Evolutionary conservation across 768 basidiomycete genomes (phyloP).

Genomic region (Tephrocybe sp.): DNA sequence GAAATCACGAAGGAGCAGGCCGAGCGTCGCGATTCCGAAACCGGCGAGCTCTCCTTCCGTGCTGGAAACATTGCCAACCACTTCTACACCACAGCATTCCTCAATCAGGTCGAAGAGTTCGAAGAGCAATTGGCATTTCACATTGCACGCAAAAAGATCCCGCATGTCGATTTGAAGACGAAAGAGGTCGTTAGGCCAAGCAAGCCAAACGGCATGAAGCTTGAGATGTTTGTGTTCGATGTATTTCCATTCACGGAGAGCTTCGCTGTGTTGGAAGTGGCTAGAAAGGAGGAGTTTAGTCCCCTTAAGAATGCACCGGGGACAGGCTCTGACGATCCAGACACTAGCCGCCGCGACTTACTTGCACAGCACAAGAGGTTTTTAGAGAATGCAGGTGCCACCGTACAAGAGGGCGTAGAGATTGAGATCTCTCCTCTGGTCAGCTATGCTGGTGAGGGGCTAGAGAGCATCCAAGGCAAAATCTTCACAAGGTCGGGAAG

Average conservation of each 20-base stretch:
- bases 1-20: conserved; percentile 91
- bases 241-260: conserved; percentile 89
- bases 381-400: conserved; percentile 78
- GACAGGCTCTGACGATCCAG: conserved; percentile 84
- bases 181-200: conserved; percentile 76
- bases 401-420: conserved; percentile 69
- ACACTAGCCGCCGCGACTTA: conserved; percentile 87
- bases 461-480: conserved; percentile 77
- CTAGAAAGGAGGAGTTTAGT: conserved; percentile 88
- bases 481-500: conserved; percentile 74
- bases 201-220: conserved; percentile 98
- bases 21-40: conserved; percentile 64
- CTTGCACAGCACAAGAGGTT: conserved; percentile 86
- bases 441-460: conserved; percentile 90
- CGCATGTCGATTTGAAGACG: conserved; percentile 68
- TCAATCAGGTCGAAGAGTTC: conserved; percentile 75
- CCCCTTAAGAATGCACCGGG: conserved; percentile 98
- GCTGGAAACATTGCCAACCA: conserved; percentile 99
- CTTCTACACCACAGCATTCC: conserved; percentile 89
- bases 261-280: conserved; percentile 88
- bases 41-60: conserved; percentile 83
- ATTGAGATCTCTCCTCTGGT: conserved; percentile 90
- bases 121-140: conserved; percentile 93
- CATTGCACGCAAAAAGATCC: conserved; percentile 97
- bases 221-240: conserved; percentile 98